A percentile compares a stretch with the other conserved stretches of the same genome.
Evolutionary conservation across 2,329 filamentous ascomycete genomes (phyloP).

Genomic region (Exophiala sp.): DNA sequence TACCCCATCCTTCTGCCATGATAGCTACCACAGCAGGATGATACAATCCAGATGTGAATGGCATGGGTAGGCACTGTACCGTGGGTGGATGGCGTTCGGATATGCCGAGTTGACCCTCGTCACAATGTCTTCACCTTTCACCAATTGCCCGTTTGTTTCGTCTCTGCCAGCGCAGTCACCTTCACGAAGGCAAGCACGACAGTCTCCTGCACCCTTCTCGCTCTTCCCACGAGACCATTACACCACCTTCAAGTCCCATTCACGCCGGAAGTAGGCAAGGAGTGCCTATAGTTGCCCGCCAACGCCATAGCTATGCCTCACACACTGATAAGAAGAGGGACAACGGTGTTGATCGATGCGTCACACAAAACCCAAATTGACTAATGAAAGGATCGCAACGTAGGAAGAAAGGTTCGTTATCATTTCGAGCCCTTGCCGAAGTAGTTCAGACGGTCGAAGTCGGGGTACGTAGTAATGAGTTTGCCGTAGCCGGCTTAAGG

Average conservation of each 20-base stretch:
- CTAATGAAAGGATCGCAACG: not conserved
- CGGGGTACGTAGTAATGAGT: too few species aligned
- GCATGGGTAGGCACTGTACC: too few species aligned
- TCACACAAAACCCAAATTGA: too few species aligned
- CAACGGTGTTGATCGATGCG: slow-evolving; percentile 7
- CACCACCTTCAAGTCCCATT: not conserved
- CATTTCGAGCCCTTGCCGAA: slow-evolving; percentile 9
- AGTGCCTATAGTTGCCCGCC: slow-evolving; percentile 6
- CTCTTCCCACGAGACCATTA: not conserved
- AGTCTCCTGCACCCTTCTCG: not conserved
- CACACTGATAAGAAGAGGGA: not conserved
- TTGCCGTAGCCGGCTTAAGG: too few species aligned
- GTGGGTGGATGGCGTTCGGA: too few species aligned
- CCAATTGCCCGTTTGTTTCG: too few species aligned
- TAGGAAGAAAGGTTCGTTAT: slow-evolving; percentile 14
- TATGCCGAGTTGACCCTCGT: too few species aligned
- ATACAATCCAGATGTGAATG: too few species aligned
- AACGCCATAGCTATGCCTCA: slow-evolving; percentile 22
- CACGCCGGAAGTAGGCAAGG: not conserved
- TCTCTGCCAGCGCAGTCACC: not conserved
- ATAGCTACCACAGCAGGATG: too few species aligned
- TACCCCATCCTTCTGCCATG: too few species aligned
- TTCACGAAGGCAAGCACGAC: not conserved
- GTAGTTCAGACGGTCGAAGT: not conserved
- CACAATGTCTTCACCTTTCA: too few species aligned